phyloP scores from a whole-genome alignment of 106 monocot species.

The Chionographis japonica region DNA sequence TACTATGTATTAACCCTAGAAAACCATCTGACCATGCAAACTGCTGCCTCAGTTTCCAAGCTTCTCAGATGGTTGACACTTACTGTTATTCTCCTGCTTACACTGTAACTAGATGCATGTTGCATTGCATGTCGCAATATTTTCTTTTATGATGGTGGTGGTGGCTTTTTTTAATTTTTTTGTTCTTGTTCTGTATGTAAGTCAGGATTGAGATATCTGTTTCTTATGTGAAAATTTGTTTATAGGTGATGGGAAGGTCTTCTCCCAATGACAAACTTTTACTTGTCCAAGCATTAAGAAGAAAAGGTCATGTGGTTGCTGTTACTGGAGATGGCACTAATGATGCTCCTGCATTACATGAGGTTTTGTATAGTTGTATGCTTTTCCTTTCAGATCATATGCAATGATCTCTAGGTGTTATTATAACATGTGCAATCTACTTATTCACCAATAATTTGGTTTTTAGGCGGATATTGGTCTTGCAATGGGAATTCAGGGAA shows the following conservation, averaged over 20 bases:
- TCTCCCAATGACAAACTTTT: slow-evolving; percentile 90
- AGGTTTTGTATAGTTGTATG: slow-evolving; percentile 27
- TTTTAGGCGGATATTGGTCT: slow-evolving; percentile 85
- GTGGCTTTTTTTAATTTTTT: not conserved
- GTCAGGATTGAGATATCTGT: not conserved
- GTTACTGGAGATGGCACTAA: slow-evolving; percentile 96
- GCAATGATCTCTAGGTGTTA: too few species aligned
- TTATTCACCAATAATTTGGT: slow-evolving; percentile 2
- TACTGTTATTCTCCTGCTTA: too few species aligned
- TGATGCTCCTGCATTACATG: slow-evolving; percentile 88
- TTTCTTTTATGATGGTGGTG: too few species aligned
- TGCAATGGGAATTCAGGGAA: slow-evolving; percentile 84
- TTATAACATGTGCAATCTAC: not conserved
- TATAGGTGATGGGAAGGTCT: slow-evolving; percentile 87
- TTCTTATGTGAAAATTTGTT: not conserved
- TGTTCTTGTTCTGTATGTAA: not conserved
- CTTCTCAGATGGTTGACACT: too few species aligned
- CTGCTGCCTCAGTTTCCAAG: too few species aligned
- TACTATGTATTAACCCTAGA: too few species aligned
- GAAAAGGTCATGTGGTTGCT: slow-evolving; percentile 68
- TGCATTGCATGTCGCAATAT: too few species aligned
- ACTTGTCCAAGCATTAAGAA: slow-evolving; percentile 68
- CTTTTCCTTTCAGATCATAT: too few species aligned
- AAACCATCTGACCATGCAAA: too few species aligned
- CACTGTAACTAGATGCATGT: too few species aligned